These are phyloP conservation scores for Lichtheimia ornata DNA, from an alignment of 371 early-diverging fungal genomes.

Conservation along the genomic window DNA sequence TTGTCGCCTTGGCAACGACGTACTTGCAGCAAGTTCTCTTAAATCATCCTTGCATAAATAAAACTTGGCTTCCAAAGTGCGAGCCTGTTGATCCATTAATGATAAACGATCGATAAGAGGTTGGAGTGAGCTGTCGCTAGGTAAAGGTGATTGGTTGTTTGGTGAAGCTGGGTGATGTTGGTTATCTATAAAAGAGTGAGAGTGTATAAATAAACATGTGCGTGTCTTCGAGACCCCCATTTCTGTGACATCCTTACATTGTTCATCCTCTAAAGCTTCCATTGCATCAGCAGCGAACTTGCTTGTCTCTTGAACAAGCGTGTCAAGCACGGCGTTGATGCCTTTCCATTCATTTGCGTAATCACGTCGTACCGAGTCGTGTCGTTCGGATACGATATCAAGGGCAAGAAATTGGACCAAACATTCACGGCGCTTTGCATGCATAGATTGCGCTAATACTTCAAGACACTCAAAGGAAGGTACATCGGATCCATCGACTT, in stretches of 20 bases:
- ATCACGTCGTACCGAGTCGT: conserved; percentile 25
- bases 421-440: conserved; percentile 47
- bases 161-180: not conserved
- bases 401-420: conserved; percentile 46
- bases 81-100: conserved; percentile 40
- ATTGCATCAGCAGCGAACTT: conserved; percentile 23
- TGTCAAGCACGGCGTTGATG: conserved; percentile 27
- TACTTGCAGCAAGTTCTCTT: conserved; percentile 31
- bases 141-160: not conserved
- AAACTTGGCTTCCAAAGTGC: conserved; percentile 48
- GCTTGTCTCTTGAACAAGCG: conserved; percentile 26
- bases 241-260: conserved; percentile 36
- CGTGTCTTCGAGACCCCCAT: no score
- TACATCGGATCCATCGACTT: conserved; percentile 10
- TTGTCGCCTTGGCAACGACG: not conserved
- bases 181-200: conserved; percentile 1
- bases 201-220: no score
- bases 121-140: conserved; percentile 24
- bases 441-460: conserved; percentile 36
- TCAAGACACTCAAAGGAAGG: conserved; percentile 38
- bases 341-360: conserved; percentile 34
- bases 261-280: conserved; percentile 34
- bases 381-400: conserved; percentile 28
- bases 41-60: conserved; percentile 49
- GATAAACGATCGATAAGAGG: conserved; percentile 39